Conservation (phyloP, 1,139 yeast species). For the Sugiyamaella novakii region DNA sequence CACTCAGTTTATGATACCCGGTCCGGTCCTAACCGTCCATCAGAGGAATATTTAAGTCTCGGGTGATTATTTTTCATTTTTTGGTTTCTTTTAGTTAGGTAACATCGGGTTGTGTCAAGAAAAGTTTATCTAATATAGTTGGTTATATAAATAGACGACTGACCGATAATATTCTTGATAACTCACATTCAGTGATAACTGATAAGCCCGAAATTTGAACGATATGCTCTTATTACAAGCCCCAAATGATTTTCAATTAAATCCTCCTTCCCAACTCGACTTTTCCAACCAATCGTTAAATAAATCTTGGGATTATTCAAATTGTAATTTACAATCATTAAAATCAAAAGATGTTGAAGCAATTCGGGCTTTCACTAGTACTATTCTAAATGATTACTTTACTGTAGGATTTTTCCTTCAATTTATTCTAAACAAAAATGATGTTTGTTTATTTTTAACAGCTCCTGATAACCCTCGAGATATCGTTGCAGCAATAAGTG, state of each 20-base stretch:
- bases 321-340: conserved; percentile 9
- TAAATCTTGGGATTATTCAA: neutral
- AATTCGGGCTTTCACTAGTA: conserved; percentile 19
- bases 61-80: too few relatives aligned
- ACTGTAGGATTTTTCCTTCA: conserved; percentile 22
- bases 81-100: too few relatives aligned
- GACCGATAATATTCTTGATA: too few relatives aligned
- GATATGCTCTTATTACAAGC: conserved; percentile 11
- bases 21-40: too few relatives aligned
- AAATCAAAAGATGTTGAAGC: conserved; percentile 21
- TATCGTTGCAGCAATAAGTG: conserved; percentile 19
- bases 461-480: conserved; percentile 11
- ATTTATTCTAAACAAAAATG: conserved; percentile 17
- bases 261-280: neutral
- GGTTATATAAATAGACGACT: too few relatives aligned
- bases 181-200: too few relatives aligned
- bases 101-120: too few relatives aligned
- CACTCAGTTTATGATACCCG: too few relatives aligned
- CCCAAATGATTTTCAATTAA: neutral
- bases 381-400: conserved; percentile 16
- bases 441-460: conserved; percentile 16
- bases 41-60: too few relatives aligned
- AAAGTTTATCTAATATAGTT: too few relatives aligned
- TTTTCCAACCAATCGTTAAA: neutral
- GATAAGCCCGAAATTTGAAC: too few relatives aligned